phyloP scores from a whole-genome alignment of 768 basidiomycete genomes.

The Polyporus arcularius region DNA sequence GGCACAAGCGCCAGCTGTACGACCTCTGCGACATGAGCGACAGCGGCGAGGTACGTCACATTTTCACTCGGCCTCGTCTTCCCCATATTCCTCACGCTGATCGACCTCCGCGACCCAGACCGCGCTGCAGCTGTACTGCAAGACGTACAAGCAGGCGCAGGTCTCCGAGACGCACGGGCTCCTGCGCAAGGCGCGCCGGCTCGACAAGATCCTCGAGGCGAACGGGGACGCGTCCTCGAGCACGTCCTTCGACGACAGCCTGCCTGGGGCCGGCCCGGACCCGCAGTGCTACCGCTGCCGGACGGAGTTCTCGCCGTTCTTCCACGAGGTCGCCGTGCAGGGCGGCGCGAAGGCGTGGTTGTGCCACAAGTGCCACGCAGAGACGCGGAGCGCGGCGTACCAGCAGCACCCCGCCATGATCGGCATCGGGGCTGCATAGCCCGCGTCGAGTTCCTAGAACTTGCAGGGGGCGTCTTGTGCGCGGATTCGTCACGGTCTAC shows the following conservation, averaged over 20 bases:
- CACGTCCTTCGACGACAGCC: constrained; percentile 6
- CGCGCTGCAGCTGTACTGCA: constrained; percentile 85
- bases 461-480: not conserved
- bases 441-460: too few relatives aligned
- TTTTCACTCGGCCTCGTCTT: not conserved
- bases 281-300: constrained; percentile 58
- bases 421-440: constrained; percentile 23
- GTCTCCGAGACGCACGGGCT: constrained; percentile 77
- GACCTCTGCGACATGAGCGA: constrained; percentile 87
- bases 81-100: not conserved
- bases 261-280: constrained; percentile 19
- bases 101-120: constrained; percentile 50
- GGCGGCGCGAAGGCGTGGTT: constrained; percentile 28
- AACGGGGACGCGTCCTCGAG: constrained; percentile 13
- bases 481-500: not conserved
- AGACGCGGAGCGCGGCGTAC: constrained; percentile 20
- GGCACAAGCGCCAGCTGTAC: constrained; percentile 67
- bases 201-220: constrained; percentile 69
- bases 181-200: constrained; percentile 83
- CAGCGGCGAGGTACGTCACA: constrained; percentile 67
- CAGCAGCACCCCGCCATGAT: constrained; percentile 19
- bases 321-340: constrained; percentile 46
- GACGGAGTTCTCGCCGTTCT: constrained; percentile 75
- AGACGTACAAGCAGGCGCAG: constrained; percentile 79
- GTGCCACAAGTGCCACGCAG: constrained; percentile 50